Percentiles rank a stretch among this genome's conserved stretches.
These are phyloP conservation scores for Colletotrichum noveboracense DNA, from an alignment of 2,329 filamentous ascomycete species.

Conservation along the genomic window DNA sequence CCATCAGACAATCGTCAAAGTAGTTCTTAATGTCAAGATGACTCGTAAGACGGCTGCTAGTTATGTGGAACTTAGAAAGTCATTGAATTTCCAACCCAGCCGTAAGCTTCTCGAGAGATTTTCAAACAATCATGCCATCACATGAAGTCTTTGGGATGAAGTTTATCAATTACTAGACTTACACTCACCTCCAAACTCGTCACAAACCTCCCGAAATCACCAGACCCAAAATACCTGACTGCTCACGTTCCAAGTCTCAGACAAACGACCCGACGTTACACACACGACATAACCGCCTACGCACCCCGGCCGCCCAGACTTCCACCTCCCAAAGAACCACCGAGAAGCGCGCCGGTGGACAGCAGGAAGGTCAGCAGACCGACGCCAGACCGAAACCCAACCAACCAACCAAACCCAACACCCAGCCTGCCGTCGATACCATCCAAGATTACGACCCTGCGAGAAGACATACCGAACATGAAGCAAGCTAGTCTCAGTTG, in stretches of 20 bases:
- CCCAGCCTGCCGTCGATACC: background rate
- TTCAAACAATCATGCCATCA: background rate
- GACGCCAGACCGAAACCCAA: background rate
- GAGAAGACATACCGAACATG: background rate
- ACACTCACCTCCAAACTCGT: background rate
- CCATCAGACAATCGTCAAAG: background rate
- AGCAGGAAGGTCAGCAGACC: background rate
- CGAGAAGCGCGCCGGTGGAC: background rate
- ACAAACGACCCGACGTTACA: background rate
- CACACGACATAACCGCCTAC: background rate
- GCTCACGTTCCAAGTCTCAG: background rate
- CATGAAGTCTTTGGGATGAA: background rate
- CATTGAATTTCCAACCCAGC: background rate
- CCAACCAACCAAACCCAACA: background rate
- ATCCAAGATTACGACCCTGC: background rate
- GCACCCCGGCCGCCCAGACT: background rate
- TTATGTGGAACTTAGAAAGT: background rate
- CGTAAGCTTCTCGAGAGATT: background rate
- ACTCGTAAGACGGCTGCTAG: background rate
- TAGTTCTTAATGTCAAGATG: background rate
- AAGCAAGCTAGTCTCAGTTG: constrained; percentile 4
- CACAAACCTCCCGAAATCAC: background rate
- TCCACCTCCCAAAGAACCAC: background rate
- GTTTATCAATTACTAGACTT: background rate
- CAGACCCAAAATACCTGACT: background rate